Percentiles rank a stretch among this genome's conserved stretches.
Conservation (phyloP, 495 filamentous ascomycete genomes). For the Symbiotaphrina buchneri region DNA sequence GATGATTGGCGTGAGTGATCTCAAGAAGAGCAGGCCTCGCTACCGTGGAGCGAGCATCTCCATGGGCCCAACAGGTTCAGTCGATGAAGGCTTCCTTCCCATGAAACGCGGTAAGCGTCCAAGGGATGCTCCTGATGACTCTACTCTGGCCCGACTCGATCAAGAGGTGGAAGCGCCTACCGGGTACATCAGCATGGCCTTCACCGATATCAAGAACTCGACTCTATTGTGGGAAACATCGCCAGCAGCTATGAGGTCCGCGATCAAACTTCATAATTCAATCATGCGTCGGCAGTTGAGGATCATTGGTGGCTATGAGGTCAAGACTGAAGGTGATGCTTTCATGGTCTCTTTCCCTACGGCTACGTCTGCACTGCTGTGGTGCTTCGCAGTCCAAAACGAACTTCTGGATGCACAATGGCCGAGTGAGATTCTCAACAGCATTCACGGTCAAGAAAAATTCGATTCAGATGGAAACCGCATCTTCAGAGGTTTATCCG, state of each 20-base stretch:
- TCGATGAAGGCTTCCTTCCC: conserved; percentile 42
- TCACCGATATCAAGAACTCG: conserved; percentile 98
- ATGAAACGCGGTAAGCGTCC: conserved; percentile 38
- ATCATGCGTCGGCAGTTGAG: conserved; percentile 83
- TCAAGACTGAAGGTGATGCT: conserved; percentile 98
- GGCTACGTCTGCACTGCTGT: conserved; percentile 76
- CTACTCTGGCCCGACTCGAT: conserved; percentile 61
- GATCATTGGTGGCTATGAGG: conserved; percentile 89
- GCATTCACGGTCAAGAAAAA: conserved; percentile 60
- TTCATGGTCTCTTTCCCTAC: conserved; percentile 99
- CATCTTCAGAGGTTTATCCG: conserved; percentile 82
- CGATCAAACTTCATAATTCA: conserved; percentile 90
- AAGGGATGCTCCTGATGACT: conserved; percentile 53
- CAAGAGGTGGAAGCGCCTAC: conserved; percentile 74
- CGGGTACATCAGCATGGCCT: conserved; percentile 79
- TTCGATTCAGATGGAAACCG: conserved; percentile 66
- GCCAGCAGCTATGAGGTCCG: conserved; percentile 81
- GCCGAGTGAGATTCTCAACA: conserved; percentile 81
- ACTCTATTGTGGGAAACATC: conserved; percentile 94
- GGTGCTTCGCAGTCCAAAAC: conserved; percentile 87
- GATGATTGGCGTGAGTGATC: conserved; percentile 78
- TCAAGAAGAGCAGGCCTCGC: conserved; percentile 57
- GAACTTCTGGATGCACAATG: conserved; percentile 71
- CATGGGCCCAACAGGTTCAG: conserved; percentile 45
- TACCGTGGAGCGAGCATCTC: conserved; percentile 55